Percentiles rank a stretch among this genome's conserved stretches.
Conservation (phyloP, 306 rosid genomes). For the Trifolium repens region DNA sequence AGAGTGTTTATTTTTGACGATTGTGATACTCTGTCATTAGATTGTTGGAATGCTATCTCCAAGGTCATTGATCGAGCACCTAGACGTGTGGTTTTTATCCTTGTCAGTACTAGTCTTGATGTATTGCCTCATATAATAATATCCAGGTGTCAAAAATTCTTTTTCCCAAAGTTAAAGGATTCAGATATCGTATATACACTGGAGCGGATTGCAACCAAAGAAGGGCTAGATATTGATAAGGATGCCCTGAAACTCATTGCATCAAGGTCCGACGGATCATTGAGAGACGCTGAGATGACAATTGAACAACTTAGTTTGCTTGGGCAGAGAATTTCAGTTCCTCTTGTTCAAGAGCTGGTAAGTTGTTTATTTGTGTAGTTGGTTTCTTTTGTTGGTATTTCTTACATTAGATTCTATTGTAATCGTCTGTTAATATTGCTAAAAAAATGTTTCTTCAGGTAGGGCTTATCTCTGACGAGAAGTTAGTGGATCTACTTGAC, state of each 20-base stretch:
- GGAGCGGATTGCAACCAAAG: conserved; percentile 82
- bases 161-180: conserved; percentile 95
- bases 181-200: conserved; percentile 79
- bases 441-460: conserved; percentile 60
- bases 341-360: conserved; percentile 95
- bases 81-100: conserved; percentile 92
- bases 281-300: conserved; percentile 99
- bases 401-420: conserved; percentile 29
- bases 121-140: conserved; percentile 94
- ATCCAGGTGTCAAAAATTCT: conserved; percentile 97
- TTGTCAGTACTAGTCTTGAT: conserved; percentile 95
- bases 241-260: conserved; percentile 97
- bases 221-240: conserved; percentile 85
- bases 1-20: conserved; percentile 92
- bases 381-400: conserved; percentile 34
- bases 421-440: conserved; percentile 32
- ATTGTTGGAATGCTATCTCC: conserved; percentile 92
- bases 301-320: conserved; percentile 97
- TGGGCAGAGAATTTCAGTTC: conserved; percentile 90
- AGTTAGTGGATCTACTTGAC: conserved; percentile 95
- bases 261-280: conserved; percentile 93
- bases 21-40: conserved; percentile 78
- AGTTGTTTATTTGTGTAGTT: conserved; percentile 37
- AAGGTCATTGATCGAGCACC: conserved; percentile 99
- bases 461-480: conserved; percentile 97